phyloP scores from a whole-genome alignment of 2,329 filamentous ascomycete genomes.

The Trichoderma citrinoviride region DNA sequence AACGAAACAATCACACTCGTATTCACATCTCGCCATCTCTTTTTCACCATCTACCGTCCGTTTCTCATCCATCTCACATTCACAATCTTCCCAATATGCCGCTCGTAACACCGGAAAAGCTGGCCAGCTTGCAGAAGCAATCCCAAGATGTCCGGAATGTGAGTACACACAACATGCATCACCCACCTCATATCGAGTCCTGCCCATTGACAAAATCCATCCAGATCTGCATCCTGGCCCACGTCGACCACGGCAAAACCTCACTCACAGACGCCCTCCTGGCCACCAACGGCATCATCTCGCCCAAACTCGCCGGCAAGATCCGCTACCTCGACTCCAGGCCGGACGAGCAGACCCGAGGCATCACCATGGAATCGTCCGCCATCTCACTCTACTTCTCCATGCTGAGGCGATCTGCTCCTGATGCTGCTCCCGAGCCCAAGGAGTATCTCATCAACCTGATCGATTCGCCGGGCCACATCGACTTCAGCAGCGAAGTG shows the following conservation, averaged over 20 bases:
- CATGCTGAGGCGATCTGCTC: conserved; percentile 71
- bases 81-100: conserved; percentile 63
- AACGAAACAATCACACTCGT: background rate
- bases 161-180: too few species aligned
- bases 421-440: conserved; percentile 65
- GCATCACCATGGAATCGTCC: conserved; percentile 99
- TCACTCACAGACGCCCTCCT: conserved; percentile 94
- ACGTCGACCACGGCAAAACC: conserved; percentile 98
- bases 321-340: conserved; percentile 96
- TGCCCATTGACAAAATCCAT: background rate
- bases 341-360: conserved; percentile 90
- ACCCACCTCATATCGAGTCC: background rate
- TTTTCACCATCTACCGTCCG: background rate
- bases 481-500: conserved; percentile 97
- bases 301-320: conserved; percentile 93
- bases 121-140: conserved; percentile 84
- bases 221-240: conserved; percentile 90
- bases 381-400: conserved; percentile 97
- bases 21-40: background rate
- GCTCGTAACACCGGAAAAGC: conserved; percentile 83
- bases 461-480: conserved; percentile 96
- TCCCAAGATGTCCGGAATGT: conserved; percentile 82
- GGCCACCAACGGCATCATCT: conserved; percentile 99
- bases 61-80: background rate
- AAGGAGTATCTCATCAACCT: conserved; percentile 96